These are phyloP conservation scores for Mrakia hoshinonis DNA, from an alignment of 768 basidiomycete species.

Conservation along the genomic window DNA sequence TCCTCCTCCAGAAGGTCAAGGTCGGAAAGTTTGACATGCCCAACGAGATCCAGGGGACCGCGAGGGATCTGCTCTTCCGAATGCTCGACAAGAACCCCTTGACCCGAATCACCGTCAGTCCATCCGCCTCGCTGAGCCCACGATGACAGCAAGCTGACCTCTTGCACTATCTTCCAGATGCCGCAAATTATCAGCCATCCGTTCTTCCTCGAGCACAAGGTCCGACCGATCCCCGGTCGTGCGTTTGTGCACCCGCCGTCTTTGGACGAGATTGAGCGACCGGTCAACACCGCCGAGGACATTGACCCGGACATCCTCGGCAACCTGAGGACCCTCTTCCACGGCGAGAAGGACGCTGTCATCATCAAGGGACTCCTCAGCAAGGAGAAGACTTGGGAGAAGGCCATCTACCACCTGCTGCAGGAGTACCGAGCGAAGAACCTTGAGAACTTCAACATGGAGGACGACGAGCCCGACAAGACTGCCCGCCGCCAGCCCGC, in stretches of 20 bases:
- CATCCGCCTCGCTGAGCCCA: background rate
- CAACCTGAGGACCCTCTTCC: conserved; percentile 88
- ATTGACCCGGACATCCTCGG: conserved; percentile 84
- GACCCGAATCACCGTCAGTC: conserved; percentile 58
- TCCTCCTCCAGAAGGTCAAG: conserved; percentile 73
- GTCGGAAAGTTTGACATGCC: conserved; percentile 67
- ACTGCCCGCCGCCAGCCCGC: conserved; percentile 11
- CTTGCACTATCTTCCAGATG: conserved; percentile 44
- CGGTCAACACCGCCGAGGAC: conserved; percentile 54
- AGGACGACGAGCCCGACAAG: conserved; percentile 48
- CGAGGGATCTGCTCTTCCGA: conserved; percentile 63
- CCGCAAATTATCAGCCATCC: conserved; percentile 68
- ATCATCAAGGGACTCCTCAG: conserved; percentile 58
- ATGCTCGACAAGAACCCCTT: conserved; percentile 73
- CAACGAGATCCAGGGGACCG: conserved; percentile 55
- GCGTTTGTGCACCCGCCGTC: conserved; percentile 47
- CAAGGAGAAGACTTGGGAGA: conserved; percentile 74
- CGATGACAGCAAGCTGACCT: background rate
- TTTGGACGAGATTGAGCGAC: conserved; percentile 59
- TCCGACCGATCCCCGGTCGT: conserved; percentile 39
- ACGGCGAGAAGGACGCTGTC: conserved; percentile 54
- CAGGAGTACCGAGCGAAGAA: conserved; percentile 68
- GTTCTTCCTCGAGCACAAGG: conserved; percentile 56
- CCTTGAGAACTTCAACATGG: conserved; percentile 57
- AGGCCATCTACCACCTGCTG: conserved; percentile 89